Conservation (phyloP, 805 yeast genomes). For the Isabelozyma pseudorhagii region DNA sequence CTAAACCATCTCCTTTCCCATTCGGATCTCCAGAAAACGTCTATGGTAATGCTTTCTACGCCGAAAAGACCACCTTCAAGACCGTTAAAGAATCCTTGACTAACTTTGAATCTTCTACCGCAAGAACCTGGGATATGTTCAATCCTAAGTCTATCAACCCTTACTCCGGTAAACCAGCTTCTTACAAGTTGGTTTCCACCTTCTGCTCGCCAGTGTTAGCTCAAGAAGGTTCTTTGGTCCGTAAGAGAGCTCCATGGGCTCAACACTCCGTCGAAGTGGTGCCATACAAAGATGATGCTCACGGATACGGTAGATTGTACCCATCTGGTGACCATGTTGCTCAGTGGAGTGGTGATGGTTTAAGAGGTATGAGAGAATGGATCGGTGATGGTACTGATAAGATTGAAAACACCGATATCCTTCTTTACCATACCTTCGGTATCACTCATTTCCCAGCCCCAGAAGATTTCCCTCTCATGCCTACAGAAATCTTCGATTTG, state of each 20-base stretch:
- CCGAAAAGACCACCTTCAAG: constrained; percentile 64
- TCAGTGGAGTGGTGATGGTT: constrained; percentile 70
- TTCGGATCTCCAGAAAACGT: constrained; percentile 67
- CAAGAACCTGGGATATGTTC: constrained; percentile 75
- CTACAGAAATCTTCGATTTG: constrained; percentile 75
- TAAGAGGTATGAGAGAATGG: constrained; percentile 67
- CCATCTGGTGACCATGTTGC: constrained; percentile 81
- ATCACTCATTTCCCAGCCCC: constrained; percentile 86
- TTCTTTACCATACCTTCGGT: constrained; percentile 80
- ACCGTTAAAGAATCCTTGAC: constrained; percentile 66
- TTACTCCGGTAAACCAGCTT: constrained; percentile 71
- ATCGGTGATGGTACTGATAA: constrained; percentile 57
- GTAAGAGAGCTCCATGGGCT: constrained; percentile 85
- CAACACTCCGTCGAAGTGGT: constrained; percentile 62
- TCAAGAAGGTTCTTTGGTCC: constrained; percentile 67
- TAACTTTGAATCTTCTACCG: constrained; percentile 56
- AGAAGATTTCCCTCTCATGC: constrained; percentile 89
- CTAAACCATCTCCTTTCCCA: constrained; percentile 53
- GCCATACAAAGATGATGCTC: constrained; percentile 58
- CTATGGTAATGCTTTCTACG: constrained; percentile 75
- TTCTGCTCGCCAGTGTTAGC: constrained; percentile 75
- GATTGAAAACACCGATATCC: constrained; percentile 66
- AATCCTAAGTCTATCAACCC: constrained; percentile 67
- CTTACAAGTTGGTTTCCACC: constrained; percentile 73
- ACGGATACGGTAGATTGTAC: constrained; percentile 57